Conservation (phyloP, 2,329 filamentous ascomycete species). For the Aspergillus fischeri region DNA sequence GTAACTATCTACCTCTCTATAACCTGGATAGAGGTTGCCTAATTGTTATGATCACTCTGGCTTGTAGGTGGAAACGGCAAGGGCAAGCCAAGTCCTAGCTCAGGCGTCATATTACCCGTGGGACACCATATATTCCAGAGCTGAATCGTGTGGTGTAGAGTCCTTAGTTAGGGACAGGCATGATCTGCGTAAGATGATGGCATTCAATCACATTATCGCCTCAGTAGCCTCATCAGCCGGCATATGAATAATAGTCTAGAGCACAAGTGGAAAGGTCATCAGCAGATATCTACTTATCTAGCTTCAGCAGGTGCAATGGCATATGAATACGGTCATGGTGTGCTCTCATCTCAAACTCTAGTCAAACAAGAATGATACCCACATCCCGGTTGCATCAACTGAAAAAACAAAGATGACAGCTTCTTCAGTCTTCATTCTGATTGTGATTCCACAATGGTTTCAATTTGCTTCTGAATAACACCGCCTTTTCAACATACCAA, state of each 20-base stretch:
- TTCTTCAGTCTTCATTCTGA: background rate
- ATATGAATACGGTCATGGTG: too few relatives aligned
- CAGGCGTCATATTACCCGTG: background rate
- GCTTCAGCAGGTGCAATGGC: too few relatives aligned
- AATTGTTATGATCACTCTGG: background rate
- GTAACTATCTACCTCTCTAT: background rate
- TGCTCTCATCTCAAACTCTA: background rate
- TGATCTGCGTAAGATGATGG: too few relatives aligned
- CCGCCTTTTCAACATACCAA: background rate
- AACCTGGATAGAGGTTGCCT: background rate
- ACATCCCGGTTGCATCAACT: background rate
- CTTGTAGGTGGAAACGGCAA: background rate
- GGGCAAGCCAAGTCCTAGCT: background rate
- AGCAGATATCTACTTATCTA: background rate
- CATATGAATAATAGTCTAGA: background rate
- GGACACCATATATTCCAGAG: background rate
- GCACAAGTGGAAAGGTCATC: background rate
- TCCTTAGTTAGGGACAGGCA: too few relatives aligned
- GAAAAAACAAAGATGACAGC: too few relatives aligned
- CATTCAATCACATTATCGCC: too few relatives aligned
- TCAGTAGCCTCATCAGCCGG: background rate
- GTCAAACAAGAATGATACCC: background rate
- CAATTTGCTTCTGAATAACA: background rate
- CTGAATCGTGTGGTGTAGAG: background rate
- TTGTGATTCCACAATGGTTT: background rate